Base-by-base conservation (phyloP, 768 basidiomycete genomes). In the Mycena chlorophos region DNA sequence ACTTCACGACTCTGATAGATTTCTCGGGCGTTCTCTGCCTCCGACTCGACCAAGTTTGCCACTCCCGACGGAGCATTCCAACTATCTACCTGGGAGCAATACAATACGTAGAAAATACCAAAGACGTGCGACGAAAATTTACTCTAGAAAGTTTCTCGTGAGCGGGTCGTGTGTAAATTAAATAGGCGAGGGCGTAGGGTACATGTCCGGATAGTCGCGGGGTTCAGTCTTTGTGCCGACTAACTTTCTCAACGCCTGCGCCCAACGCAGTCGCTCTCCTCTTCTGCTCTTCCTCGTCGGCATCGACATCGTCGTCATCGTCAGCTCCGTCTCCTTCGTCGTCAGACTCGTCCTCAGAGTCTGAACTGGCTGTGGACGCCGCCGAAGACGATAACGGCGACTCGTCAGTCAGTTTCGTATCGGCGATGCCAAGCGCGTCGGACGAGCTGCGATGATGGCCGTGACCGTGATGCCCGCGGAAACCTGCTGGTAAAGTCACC, bases 401-500 rank as follows among this genome's bases (percentile, higher is more conserved):
- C 49, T 16, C 29, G 26, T 20, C 27, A 16, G 27, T 17, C 6
- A 23, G 23, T 20, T 10, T 27, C 6, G 4, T 25, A 20, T 40
- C 6, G 13, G 19, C 19, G 14, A 4, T 26, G 45, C 23, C 22
- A 22, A 39, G 37, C 37, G 67, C 63, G 34, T 63, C 63, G 39
- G 65, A 63, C 50, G 64, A 66, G 25, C 61, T 66, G 23, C 64
- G 52, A 51, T 43, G 28, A 17, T 62, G 62, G 28, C 14, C 12
- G 8, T 56, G 55, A 49, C 61, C 68, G 38, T 73, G 68, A 30
- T 68, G 66, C 25, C 58, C 66, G 34, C 61, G 56, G 23, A 61
- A 45, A n/a, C 63, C 60, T 4, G 73, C 68, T 29, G 75, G 74
- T 46, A 78, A 65, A 23, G 53, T 71, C 27, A 73, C 63, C n/a